Base-by-base conservation (phyloP, 2,329 filamentous ascomycete species). In the Macrophomina phaseolina region DNA sequence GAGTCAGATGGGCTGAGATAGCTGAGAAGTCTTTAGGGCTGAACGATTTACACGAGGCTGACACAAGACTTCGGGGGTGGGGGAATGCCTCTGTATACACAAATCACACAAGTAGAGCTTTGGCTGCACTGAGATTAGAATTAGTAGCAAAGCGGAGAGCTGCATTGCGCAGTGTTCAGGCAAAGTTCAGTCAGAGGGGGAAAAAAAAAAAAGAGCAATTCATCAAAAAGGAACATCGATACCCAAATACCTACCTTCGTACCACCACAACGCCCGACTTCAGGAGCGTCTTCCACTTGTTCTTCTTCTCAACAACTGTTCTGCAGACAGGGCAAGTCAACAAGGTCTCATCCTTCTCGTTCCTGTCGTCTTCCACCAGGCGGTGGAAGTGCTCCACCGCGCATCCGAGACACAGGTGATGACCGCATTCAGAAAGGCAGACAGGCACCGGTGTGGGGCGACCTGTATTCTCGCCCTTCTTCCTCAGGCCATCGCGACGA, bases 311-410 rank as follows among this genome's bases (percentile, higher is more conserved):
- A 23, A 34, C 40, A 16, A 23, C 7, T 1, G 30, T 34, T 4
- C 42, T 46, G 16, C 56, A 61, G 40, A 46, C 9, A 16, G 42
- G 56, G 36, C 56, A 61, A 3, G 28, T 48, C 16, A 61, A 12
- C 16, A 32, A 28, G 18, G 56, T 36, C 28, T 48, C 40, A 18
- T 36, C 30, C 9, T 32, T 61, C 42, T 61, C 56, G 4, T 61
- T 61, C 9, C 5, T 36, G 42, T 46, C 30, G 9, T 61, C 30
- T 4, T 61, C 56, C 56, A 61, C 28, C 28, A 48, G 45, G 11
- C 40, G 40, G 30, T 46, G 56, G 30, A 48, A 61, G 36, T 61
- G 40, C 28, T 61, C 42, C 42, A 61, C 9, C 4, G 56, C 56
- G 28, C 56, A 61, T 48, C 28, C 56, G 34, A 61, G 56, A 48